These are phyloP conservation scores for Durotheca rogersii DNA, from an alignment of 495 filamentous ascomycete species.

Conservation along the genomic window DNA sequence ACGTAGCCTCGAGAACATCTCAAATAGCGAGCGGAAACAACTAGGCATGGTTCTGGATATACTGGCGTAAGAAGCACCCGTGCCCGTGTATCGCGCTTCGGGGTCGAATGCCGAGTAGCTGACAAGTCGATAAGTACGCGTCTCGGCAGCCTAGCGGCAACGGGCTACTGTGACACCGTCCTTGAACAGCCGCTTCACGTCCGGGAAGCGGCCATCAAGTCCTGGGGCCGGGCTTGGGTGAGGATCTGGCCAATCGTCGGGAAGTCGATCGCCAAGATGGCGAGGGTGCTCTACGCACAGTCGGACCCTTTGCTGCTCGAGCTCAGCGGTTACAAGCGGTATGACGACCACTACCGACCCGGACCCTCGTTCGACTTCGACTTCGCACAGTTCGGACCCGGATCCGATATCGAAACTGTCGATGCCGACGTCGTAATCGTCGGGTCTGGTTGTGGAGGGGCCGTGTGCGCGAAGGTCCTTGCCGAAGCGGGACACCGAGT, in stretches of 20 bases:
- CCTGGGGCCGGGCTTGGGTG: conserved; percentile 61
- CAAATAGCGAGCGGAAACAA: conserved; percentile 28
- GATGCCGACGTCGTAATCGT: conserved; percentile 83
- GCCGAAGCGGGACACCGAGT: conserved; percentile 73
- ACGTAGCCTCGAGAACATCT: conserved; percentile 26
- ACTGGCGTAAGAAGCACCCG: conserved; percentile 31
- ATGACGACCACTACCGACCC: conserved; percentile 61
- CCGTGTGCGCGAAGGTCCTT: conserved; percentile 76
- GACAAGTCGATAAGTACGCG: conserved; percentile 54
- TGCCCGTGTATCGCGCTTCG: neutral
- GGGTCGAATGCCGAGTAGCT: neutral
- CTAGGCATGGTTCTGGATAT: conserved; percentile 33
- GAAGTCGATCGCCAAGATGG: conserved; percentile 56
- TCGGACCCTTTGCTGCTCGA: conserved; percentile 57
- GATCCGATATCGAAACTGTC: conserved; percentile 48
- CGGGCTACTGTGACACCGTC: conserved; percentile 62
- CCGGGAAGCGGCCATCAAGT: conserved; percentile 60
- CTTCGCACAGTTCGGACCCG: conserved; percentile 52
- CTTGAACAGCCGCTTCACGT: conserved; percentile 61
- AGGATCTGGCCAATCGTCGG: conserved; percentile 57
- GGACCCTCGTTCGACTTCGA: conserved; percentile 49
- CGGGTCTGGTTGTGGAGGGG: conserved; percentile 87
- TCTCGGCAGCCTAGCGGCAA: conserved; percentile 66
- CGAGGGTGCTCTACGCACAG: conserved; percentile 59
- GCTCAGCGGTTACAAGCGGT: conserved; percentile 62